phyloP scores from a whole-genome alignment of 1,284 basidiomycete species.

The Entoloma clypeatum region DNA sequence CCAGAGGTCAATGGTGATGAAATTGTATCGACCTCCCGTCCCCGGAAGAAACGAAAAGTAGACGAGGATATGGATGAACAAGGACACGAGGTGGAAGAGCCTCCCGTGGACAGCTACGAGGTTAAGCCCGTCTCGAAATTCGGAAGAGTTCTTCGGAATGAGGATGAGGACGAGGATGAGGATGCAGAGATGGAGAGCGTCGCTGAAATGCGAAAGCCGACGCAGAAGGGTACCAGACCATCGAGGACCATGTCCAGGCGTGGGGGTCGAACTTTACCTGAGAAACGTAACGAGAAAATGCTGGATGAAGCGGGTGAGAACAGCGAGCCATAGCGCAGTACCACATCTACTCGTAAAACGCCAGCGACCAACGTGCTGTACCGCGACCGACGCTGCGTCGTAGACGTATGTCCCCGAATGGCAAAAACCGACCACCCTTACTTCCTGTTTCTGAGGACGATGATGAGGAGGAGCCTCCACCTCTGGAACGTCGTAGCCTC shows the following conservation, averaged over 20 bases:
- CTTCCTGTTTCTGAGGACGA: too few relatives aligned
- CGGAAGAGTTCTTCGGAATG: conserved; percentile 4
- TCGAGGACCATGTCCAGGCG: background rate
- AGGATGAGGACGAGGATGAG: background rate
- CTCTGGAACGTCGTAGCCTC: too few relatives aligned
- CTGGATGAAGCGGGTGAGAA: conserved; percentile 1
- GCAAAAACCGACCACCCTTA: too few relatives aligned
- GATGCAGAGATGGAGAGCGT: background rate
- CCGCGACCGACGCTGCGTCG: background rate
- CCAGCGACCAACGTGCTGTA: background rate
- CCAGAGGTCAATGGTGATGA: background rate
- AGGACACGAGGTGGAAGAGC: background rate
- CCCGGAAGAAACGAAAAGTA: conserved; percentile 15
- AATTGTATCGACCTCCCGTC: conserved; percentile 1
- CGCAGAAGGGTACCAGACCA: background rate
- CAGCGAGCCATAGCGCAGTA: background rate
- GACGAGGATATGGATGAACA: background rate
- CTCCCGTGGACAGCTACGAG: background rate
- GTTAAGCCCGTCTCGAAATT: too few relatives aligned
- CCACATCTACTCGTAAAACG: background rate
- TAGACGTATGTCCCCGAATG: background rate
- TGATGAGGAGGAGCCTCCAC: too few relatives aligned
- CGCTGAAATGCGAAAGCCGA: background rate
- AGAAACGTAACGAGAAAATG: conserved; percentile 5
- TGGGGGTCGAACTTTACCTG: background rate